Conservation (phyloP, 495 filamentous ascomycete species). For the Chaetomidium leptoderma region DNA sequence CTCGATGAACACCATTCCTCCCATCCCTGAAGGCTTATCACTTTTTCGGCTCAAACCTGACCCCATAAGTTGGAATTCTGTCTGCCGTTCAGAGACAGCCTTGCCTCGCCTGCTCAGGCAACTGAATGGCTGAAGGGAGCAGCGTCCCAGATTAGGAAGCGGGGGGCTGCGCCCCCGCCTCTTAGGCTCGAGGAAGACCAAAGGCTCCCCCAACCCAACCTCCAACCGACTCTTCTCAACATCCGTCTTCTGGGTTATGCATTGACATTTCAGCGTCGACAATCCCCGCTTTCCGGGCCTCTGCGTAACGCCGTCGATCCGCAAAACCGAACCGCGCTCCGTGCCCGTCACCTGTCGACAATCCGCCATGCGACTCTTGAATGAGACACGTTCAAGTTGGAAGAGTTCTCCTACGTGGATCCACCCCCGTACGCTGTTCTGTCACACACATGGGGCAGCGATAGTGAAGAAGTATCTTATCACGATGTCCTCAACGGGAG, state of each 20-base stretch:
- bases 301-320: not conserved
- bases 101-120: not conserved
- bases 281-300: not conserved
- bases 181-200: not conserved
- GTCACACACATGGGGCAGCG: slow-evolving; percentile 22
- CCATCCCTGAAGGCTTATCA: no score
- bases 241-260: not conserved
- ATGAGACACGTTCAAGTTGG: slow-evolving; percentile 9
- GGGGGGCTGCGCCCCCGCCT: not conserved
- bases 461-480: slow-evolving; percentile 21
- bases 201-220: not conserved
- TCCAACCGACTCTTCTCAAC: not conserved
- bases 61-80: not conserved
- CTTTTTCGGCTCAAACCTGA: not conserved
- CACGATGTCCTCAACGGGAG: slow-evolving; percentile 6
- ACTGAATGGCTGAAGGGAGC: not conserved
- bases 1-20: no score
- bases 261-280: not conserved
- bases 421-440: slow-evolving; percentile 17
- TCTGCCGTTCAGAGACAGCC: not conserved
- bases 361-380: slow-evolving; percentile 7
- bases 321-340: not conserved
- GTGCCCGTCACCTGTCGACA: not conserved
- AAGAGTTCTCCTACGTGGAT: slow-evolving; percentile 11
- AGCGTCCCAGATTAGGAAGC: not conserved